phyloP scores from a whole-genome alignment of 2,329 filamentous ascomycete species.

The Trichoderma koningii region DNA sequence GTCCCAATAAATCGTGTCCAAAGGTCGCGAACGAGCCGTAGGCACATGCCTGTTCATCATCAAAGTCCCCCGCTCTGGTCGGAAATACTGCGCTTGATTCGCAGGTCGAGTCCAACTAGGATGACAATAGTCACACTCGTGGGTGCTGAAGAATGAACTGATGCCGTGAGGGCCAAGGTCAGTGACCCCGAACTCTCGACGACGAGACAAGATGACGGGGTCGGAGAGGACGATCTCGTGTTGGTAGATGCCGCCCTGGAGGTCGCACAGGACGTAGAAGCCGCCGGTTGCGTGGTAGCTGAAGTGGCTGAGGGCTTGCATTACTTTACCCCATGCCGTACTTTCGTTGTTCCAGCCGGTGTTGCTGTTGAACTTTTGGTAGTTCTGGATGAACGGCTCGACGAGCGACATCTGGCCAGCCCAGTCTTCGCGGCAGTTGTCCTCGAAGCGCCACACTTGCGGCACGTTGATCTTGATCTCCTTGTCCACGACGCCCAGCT shows the following conservation, averaged over 20 bases:
- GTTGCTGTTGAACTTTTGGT: constrained; percentile 50
- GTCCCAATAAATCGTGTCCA: background rate
- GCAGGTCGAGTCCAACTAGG: constrained; percentile 28
- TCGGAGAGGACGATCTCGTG: constrained; percentile 43
- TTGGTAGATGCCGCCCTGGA: constrained; percentile 46
- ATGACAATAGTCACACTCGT: constrained; percentile 40
- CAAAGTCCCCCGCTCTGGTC: constrained; percentile 12
- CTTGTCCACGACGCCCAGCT: constrained; percentile 37
- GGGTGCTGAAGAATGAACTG: constrained; percentile 44
- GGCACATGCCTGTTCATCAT: constrained; percentile 28
- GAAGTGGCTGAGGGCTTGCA: constrained; percentile 50
- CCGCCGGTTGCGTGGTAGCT: constrained; percentile 45
- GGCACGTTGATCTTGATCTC: constrained; percentile 43
- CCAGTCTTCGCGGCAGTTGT: background rate
- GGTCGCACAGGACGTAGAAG: constrained; percentile 44
- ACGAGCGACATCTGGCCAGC: constrained; percentile 34
- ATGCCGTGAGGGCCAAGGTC: constrained; percentile 45
- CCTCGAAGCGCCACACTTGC: constrained; percentile 37
- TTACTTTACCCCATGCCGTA: constrained; percentile 39
- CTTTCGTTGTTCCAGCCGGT: constrained; percentile 42
- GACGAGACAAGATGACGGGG: constrained; percentile 45
- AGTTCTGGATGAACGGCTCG: constrained; percentile 47
- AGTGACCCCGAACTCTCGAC: constrained; percentile 42
- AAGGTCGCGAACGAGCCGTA: constrained; percentile 17
- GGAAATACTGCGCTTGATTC: constrained; percentile 16